Conservation (phyloP, 345 rosid genomes). For the Pelargonium nanum region DNA sequence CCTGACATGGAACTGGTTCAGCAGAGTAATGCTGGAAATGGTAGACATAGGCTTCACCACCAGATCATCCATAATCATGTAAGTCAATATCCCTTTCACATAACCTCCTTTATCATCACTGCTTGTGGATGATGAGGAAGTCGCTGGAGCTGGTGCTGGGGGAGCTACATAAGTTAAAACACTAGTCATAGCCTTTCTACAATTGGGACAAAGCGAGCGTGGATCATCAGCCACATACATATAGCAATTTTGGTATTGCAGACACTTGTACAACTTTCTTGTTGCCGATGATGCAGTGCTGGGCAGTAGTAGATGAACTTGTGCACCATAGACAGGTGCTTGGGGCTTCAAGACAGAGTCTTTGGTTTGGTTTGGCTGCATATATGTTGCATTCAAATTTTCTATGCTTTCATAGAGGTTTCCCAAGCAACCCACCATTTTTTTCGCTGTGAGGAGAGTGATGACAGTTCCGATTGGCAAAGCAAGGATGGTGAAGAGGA, state of each 20-base stretch:
- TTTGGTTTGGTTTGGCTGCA: not conserved
- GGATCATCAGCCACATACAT: not conserved
- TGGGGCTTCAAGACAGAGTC: slow-evolving; percentile 4
- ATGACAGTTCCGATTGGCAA: slow-evolving; percentile 15
- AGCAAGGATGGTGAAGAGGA: slow-evolving; percentile 10
- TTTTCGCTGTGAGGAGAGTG: not conserved
- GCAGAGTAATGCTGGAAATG: slow-evolving; percentile 1
- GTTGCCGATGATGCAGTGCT: not conserved
- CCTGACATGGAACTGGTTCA: not conserved
- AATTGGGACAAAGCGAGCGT: not conserved
- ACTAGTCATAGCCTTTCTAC: not conserved
- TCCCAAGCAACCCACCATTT: slow-evolving; percentile 10
- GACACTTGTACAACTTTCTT: slow-evolving; percentile 1
- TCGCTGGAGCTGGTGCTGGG: not conserved
- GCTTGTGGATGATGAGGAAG: not conserved
- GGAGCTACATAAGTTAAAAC: not conserved
- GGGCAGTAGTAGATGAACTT: not conserved
- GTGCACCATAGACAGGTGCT: not conserved
- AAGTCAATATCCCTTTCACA: slow-evolving; percentile 1
- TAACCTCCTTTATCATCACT: not conserved
- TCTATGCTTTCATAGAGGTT: slow-evolving; percentile 6
- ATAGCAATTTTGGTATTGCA: no score
- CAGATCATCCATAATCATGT: slow-evolving; percentile 11
- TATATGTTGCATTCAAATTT: slow-evolving; percentile 3
- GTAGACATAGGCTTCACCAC: slow-evolving; percentile 10